Evolutionary conservation across 257 asterid genomes (phyloP).

Genomic region (Paulownia fortunei): DNA sequence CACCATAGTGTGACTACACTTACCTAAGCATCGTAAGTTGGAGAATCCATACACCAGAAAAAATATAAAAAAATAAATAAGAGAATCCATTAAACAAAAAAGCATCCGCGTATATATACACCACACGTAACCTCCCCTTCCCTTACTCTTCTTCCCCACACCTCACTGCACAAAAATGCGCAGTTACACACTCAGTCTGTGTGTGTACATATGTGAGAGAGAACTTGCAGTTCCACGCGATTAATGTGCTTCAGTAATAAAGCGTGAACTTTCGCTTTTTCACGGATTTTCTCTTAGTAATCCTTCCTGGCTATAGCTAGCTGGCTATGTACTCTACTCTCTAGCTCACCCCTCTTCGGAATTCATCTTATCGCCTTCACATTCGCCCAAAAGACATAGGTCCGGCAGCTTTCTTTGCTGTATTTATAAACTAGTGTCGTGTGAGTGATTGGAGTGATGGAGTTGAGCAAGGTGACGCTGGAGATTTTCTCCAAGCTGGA

Average conservation of each 20-base stretch:
- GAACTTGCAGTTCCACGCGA: slow-evolving; percentile 25
- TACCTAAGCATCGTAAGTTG: slow-evolving; percentile 23
- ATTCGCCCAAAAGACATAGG: neutral
- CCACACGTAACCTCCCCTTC: slow-evolving; percentile 40
- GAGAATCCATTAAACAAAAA: neutral
- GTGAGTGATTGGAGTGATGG: slow-evolving; percentile 42
- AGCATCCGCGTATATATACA: slow-evolving; percentile 41
- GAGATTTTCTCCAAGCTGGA: slow-evolving; percentile 87
- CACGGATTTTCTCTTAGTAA: too few species aligned
- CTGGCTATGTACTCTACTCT: slow-evolving; percentile 8
- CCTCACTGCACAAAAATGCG: slow-evolving; percentile 15
- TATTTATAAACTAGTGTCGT: too few species aligned
- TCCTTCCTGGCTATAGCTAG: slow-evolving; percentile 4
- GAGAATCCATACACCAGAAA: neutral
- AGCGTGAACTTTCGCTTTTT: slow-evolving; percentile 54
- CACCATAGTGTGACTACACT: slow-evolving; percentile 28
- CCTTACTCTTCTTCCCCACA: slow-evolving; percentile 21
- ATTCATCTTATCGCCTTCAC: neutral
- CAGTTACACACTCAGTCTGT: slow-evolving; percentile 34
- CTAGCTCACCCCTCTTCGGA: too few species aligned
- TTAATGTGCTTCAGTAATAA: slow-evolving; percentile 48
- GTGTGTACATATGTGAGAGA: slow-evolving; percentile 26
- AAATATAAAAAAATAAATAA: neutral
- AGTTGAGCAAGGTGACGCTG: slow-evolving; percentile 65
- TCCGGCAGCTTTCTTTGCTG: neutral